Conservation (phyloP, 208 protist species). For the Leishmania major region DNA sequence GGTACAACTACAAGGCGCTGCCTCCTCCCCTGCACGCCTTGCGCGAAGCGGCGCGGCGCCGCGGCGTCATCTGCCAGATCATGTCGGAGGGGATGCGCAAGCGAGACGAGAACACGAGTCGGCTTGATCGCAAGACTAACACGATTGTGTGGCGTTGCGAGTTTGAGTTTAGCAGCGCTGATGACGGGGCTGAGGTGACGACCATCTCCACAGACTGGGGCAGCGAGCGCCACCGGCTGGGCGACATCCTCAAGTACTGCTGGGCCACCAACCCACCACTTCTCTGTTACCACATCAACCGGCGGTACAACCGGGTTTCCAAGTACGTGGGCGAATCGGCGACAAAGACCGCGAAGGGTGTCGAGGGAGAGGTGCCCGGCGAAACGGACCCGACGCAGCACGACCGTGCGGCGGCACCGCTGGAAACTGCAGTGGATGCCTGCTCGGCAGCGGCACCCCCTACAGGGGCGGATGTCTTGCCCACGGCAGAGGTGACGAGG, state of each 20-base stretch:
- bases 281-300: conserved; percentile 80
- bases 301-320: conserved; percentile 75
- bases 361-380: not conserved
- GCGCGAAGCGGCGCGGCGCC: conserved; percentile 69
- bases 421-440: not conserved
- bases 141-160: conserved; percentile 85
- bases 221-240: conserved; percentile 74
- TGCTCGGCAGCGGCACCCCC: not conserved
- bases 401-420: not conserved
- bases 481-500: not conserved
- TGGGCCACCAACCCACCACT: conserved; percentile 81
- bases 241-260: conserved; percentile 69
- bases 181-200: not conserved
- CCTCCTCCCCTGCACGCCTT: conserved; percentile 75
- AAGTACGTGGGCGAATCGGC: conserved; percentile 38
- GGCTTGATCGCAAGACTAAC: conserved; percentile 67
- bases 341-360: not conserved
- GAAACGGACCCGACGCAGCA: not conserved
- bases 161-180: conserved; percentile 60
- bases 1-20: conserved; percentile 70
- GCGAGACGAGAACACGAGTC: conserved; percentile 80
- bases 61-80: conserved; percentile 90
- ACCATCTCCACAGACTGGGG: conserved; percentile 76
- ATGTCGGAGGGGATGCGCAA: conserved; percentile 86
- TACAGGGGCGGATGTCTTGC: not conserved